Conservation (phyloP, 768 basidiomycete species). For the Lactarius evosmus region DNA sequence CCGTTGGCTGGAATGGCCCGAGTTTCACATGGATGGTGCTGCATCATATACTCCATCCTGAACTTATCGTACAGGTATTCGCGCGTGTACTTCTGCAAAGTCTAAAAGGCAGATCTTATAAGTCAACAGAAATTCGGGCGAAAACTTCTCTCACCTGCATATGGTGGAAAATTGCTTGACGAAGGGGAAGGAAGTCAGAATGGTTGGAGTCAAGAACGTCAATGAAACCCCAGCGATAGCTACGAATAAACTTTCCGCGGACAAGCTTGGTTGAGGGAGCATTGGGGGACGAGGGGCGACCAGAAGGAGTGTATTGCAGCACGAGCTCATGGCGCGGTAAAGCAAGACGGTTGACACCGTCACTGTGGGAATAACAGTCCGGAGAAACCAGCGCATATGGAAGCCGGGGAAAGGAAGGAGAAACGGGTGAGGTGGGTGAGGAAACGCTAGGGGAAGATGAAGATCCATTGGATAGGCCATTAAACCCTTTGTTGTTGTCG, state of each 20-base stretch:
- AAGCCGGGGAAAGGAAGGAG: slow-evolving; percentile 58
- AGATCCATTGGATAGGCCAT: slow-evolving; percentile 49
- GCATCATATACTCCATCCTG: slow-evolving; percentile 53
- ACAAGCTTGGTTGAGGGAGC: slow-evolving; percentile 54
- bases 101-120: slow-evolving; percentile 42
- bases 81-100: slow-evolving; percentile 79
- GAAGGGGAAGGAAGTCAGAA: slow-evolving; percentile 75
- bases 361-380: slow-evolving; percentile 80
- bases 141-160: slow-evolving; percentile 64
- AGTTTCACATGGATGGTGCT: slow-evolving; percentile 34
- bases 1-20: slow-evolving; percentile 18
- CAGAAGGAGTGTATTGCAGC: slow-evolving; percentile 66
- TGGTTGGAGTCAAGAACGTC: slow-evolving; percentile 77
- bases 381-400: slow-evolving; percentile 86
- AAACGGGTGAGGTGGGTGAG: slow-evolving; percentile 65
- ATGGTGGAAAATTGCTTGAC: slow-evolving; percentile 79
- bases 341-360: slow-evolving; percentile 60
- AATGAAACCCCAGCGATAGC: slow-evolving; percentile 81
- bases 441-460: slow-evolving; percentile 49
- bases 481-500: slow-evolving; percentile 56
- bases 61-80: slow-evolving; percentile 83
- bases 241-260: slow-evolving; percentile 67
- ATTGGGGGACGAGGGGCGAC: slow-evolving; percentile 36
- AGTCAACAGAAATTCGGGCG: neutral
- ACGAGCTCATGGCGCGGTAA: slow-evolving; percentile 68